These are phyloP conservation scores for Cercospora janseana DNA, from an alignment of 2,329 filamentous ascomycete species.

Conservation along the genomic window DNA sequence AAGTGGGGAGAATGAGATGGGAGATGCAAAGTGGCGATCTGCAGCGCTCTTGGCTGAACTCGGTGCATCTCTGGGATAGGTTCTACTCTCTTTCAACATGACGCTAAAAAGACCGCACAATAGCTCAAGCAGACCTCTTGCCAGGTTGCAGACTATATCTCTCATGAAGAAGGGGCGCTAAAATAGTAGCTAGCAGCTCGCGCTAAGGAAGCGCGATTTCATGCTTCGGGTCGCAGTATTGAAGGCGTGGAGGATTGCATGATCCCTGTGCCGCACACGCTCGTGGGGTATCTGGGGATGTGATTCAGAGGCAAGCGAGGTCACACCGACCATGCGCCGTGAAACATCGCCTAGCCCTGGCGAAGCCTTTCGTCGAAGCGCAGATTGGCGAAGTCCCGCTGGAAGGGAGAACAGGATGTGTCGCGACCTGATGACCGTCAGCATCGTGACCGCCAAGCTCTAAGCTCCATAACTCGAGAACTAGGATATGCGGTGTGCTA, in stretches of 20 bases:
- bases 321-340: slow-evolving; percentile 3
- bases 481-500: background rate
- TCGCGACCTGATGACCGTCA: background rate
- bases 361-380: background rate
- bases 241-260: no score
- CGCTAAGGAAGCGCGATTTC: slow-evolving; percentile 2
- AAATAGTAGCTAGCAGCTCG: background rate
- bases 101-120: slow-evolving; percentile 1
- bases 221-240: no score
- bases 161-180: slow-evolving; percentile 1
- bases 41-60: background rate
- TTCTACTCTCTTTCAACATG: background rate
- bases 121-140: background rate
- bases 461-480: background rate
- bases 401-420: background rate
- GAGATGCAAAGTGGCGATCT: background rate
- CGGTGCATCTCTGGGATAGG: slow-evolving; percentile 6
- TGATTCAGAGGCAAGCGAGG: no score
- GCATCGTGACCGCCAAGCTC: background rate
- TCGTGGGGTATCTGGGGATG: no score
- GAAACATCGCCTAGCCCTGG: background rate
- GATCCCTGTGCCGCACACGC: no score
- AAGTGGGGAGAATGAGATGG: background rate
- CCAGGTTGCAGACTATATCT: slow-evolving; percentile 8
- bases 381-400: no score